A percentile compares a stretch with the other conserved stretches of the same genome.
Evolutionary conservation across 2,329 filamentous ascomycete genomes (phyloP).

Genomic region (Madurella mycetomatis): DNA sequence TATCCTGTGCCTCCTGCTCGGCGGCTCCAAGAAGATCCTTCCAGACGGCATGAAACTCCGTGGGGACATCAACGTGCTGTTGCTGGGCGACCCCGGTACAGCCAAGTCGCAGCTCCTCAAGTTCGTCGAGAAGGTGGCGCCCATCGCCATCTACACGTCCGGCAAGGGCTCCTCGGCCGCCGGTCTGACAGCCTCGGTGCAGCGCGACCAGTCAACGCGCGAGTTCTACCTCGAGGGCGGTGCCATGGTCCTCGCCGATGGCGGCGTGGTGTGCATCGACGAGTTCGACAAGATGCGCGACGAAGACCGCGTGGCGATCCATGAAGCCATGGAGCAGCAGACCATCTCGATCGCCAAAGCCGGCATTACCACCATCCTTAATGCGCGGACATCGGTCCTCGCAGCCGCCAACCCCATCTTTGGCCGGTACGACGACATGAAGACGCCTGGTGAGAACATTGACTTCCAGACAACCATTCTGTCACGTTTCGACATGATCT

Average conservation of each 20-base stretch:
- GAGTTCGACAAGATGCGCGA: conserved; percentile 99
- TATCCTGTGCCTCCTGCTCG: conserved; percentile 87
- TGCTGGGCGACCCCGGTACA: conserved; percentile 95
- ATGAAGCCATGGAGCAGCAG: conserved; percentile 99
- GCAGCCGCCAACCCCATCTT: conserved; percentile 97
- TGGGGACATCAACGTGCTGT: conserved; percentile 95
- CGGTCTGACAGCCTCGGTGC: conserved; percentile 94
- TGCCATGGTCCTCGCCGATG: conserved; percentile 96
- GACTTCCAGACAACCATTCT: conserved; percentile 98
- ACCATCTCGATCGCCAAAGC: conserved; percentile 99
- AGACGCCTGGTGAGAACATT: conserved; percentile 96
- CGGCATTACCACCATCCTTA: conserved; percentile 96
- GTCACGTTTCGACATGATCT: conserved; percentile 99
- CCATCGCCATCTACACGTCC: conserved; percentile 97
- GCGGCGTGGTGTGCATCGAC: conserved; percentile 96
- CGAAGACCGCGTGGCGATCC: conserved; percentile 94
- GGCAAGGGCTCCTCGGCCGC: conserved; percentile 97
- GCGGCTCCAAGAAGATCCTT: conserved; percentile 94
- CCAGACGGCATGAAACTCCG: conserved; percentile 96
- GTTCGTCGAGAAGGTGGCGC: conserved; percentile 93
- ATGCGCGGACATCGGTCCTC: conserved; percentile 89
- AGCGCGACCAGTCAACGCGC: conserved; percentile 83
- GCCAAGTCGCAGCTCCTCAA: conserved; percentile 97
- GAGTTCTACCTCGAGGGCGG: conserved; percentile 98
- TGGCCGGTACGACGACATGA: conserved; percentile 95